Evolutionary conservation across 2,329 filamentous ascomycete species (phyloP).

Genomic region (Aspergillus spinulosporus): DNA sequence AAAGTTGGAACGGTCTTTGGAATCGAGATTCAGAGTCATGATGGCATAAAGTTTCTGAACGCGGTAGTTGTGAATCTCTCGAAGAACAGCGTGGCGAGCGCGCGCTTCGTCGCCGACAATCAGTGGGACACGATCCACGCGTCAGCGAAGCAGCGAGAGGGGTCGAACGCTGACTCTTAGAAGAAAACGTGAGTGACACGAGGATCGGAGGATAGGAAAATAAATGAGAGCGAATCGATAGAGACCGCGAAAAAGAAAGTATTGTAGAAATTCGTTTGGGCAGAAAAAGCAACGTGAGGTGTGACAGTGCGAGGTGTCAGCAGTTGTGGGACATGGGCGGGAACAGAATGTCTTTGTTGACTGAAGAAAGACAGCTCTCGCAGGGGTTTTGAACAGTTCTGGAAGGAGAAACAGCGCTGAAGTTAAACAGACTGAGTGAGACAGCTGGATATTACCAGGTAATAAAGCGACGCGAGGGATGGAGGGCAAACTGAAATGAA

Average conservation of each 20-base stretch:
- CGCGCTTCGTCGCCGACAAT: conserved; percentile 10
- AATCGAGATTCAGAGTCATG: conserved; percentile 41
- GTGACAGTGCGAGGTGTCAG: conserved; percentile 1
- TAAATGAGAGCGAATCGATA: conserved; percentile 2
- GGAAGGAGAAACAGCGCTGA: neutral
- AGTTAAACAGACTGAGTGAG: conserved; percentile 2
- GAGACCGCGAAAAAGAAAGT: conserved; percentile 9
- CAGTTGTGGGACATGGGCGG: conserved; percentile 3
- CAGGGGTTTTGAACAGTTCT: neutral
- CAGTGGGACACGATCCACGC: conserved; percentile 1
- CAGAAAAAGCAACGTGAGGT: conserved; percentile 12
- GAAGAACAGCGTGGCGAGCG: neutral
- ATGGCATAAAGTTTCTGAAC: conserved; percentile 14
- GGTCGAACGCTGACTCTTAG: conserved; percentile 1
- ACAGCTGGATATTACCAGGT: neutral
- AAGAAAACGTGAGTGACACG: conserved; percentile 9
- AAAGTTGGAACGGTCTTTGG: conserved; percentile 36
- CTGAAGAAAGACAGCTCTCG: conserved; percentile 1
- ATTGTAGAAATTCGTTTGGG: neutral
- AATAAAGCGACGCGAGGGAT: conserved; percentile 9
- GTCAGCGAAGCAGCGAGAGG: neutral
- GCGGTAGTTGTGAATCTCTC: conserved; percentile 3
- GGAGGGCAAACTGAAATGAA: neutral
- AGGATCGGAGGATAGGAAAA: conserved; percentile 7
- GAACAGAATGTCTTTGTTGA: conserved; percentile 22